Evolutionary conservation across 768 basidiomycete genomes (phyloP).

Genomic region (Crucibulum laeve): DNA sequence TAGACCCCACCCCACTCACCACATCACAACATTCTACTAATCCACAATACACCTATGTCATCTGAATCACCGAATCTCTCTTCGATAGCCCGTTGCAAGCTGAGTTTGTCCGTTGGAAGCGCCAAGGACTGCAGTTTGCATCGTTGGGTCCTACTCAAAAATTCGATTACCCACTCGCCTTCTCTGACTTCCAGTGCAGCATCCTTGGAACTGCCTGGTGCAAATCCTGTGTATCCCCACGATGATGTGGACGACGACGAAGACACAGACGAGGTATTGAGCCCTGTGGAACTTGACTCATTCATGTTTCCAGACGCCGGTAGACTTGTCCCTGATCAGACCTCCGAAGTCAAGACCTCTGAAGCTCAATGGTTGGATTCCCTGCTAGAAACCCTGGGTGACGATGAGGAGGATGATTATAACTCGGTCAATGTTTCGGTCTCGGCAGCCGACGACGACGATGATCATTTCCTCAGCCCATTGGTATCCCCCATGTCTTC

Average conservation of each 20-base stretch:
- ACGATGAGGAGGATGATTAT: slow-evolving; percentile 66
- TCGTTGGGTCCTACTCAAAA: slow-evolving; percentile 87
- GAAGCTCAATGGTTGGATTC: slow-evolving; percentile 85
- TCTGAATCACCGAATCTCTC: slow-evolving; percentile 48
- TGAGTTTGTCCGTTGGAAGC: slow-evolving; percentile 56
- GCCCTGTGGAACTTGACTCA: slow-evolving; percentile 54
- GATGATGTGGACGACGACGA: slow-evolving; percentile 39
- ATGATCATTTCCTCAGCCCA: slow-evolving; percentile 59
- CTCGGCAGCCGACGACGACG: slow-evolving; percentile 56
- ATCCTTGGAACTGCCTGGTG: slow-evolving; percentile 19
- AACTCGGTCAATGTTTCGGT: slow-evolving; percentile 39
- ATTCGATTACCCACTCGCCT: slow-evolving; percentile 62
- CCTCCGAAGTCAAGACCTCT: slow-evolving; percentile 38
- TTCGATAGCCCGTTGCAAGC: slow-evolving; percentile 68
- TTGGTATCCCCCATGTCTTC: slow-evolving; percentile 70
- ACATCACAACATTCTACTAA: slow-evolving; percentile 11
- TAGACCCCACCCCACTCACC: slow-evolving; percentile 11
- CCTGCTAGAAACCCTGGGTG: slow-evolving; percentile 67
- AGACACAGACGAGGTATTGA: slow-evolving; percentile 42
- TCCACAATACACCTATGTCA: slow-evolving; percentile 34
- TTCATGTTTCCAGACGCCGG: slow-evolving; percentile 82
- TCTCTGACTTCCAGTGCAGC: slow-evolving; percentile 30
- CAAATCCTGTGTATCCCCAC: slow-evolving; percentile 25
- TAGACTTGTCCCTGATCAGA: slow-evolving; percentile 38
- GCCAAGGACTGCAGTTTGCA: slow-evolving; percentile 75